phyloP scores from a whole-genome alignment of 2,329 filamentous ascomycete species.

The Cercospora sp. region DNA sequence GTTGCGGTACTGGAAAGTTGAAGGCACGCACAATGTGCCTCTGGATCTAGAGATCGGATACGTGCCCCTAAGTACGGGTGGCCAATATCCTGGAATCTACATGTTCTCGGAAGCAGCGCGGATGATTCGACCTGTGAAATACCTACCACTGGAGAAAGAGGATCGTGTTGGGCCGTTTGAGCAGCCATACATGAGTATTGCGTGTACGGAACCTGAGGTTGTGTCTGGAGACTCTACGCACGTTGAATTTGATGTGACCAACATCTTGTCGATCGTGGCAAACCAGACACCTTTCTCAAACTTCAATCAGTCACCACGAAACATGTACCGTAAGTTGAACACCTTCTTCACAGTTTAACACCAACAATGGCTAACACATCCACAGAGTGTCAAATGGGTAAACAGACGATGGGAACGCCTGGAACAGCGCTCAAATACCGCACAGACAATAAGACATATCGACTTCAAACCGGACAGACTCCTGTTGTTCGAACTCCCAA shows the following conservation, averaged over 20 bases:
- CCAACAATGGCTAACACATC: neutral
- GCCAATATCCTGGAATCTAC: constrained; percentile 95
- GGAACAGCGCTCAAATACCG: constrained; percentile 80
- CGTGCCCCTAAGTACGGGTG: constrained; percentile 80
- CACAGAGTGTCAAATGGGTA: constrained; percentile 84
- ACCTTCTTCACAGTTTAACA: neutral
- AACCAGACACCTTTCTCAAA: constrained; percentile 99
- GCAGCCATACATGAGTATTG: constrained; percentile 98
- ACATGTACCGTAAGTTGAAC: constrained; percentile 71
- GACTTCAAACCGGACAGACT: constrained; percentile 91
- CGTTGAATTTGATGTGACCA: constrained; percentile 90
- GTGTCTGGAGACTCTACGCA: constrained; percentile 87
- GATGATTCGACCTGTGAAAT: constrained; percentile 91
- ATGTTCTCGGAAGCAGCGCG: constrained; percentile 82
- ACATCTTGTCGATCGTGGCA: constrained; percentile 94
- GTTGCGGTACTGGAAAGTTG: constrained; percentile 91
- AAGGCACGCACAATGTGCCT: constrained; percentile 77
- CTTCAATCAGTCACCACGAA: constrained; percentile 96
- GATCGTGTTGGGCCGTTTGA: constrained; percentile 92
- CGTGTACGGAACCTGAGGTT: constrained; percentile 83
- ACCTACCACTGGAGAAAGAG: constrained; percentile 78
- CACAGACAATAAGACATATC: constrained; percentile 96
- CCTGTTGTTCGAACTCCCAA: constrained; percentile 88
- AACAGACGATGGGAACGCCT: constrained; percentile 98
- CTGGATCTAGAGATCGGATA: constrained; percentile 87